Evolutionary conservation across 2,329 filamentous ascomycete species (phyloP), one percentile per base, ranked within the genome.

Genomic region (Tolypocladium cylindrosporum): DNA sequence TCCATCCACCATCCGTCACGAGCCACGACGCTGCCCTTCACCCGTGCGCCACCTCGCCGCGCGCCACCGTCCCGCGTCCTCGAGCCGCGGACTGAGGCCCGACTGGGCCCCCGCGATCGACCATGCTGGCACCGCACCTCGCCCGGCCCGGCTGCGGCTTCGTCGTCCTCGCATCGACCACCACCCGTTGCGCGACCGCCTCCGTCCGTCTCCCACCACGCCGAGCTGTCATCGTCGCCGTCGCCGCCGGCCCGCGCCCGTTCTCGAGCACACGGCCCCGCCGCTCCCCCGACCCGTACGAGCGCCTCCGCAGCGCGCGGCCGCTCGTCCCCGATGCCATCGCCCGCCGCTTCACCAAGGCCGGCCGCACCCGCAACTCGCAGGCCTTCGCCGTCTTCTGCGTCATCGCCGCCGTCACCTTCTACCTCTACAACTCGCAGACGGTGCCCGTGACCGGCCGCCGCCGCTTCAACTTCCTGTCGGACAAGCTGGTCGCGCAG

Each of bases 371-470:
- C 50, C 68, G 69, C 59, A 68, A 64, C 58, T 69, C 69, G 19
- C 65, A 60, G 70, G 72, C 57, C 36, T 70, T 81, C 16, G 67
- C 78, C 19, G 62, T 74, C 1, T 60, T 74, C 16, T 74, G 75
- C 36, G 68, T 75, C 19, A 65, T 71, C n/a, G 75, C 72, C 50
- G 81, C 79, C 4, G 65, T 77, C 1, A 67, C 68, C 10, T 85
- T 91, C 68, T 91, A 91, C 74, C 75, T 85, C 57, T 78, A 74
- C 67, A 87, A 91, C 68, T 75, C 89, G 48, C 86, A 93, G 70
- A 81, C 80, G 39, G 88, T 92, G 16, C 88, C 89, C 2, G 80
- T 91, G 8, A 88, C 85, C 6, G 86, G 87, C 0, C 82, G 90
- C 10, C 77, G 78, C 65, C 81, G 89, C 41, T 93, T 93, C 79